Evolutionary conservation across 2,329 filamentous ascomycete genomes (phyloP).

Genomic region (Domatiomyces catenatus): DNA sequence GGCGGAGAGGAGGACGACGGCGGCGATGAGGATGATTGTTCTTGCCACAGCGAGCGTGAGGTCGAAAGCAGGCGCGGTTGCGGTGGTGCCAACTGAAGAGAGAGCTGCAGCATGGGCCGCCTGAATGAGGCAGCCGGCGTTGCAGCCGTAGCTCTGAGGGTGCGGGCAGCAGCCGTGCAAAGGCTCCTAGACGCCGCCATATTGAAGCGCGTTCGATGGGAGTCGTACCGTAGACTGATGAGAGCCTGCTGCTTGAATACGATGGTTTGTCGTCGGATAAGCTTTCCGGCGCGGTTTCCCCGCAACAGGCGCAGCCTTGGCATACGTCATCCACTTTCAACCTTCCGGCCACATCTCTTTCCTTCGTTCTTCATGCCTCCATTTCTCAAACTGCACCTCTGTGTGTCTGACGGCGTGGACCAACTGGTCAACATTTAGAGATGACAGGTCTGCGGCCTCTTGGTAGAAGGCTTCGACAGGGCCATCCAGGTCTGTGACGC

Average conservation of each 20-base stretch:
- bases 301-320: not conserved
- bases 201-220: not conserved
- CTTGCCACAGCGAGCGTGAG: not conserved
- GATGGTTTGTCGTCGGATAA: not conserved
- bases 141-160: not conserved
- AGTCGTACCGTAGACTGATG: not conserved
- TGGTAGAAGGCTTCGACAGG: conserved; percentile 32
- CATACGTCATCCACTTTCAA: not conserved
- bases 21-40: not conserved
- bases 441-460: conserved; percentile 35
- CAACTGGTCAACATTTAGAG: conserved; percentile 35
- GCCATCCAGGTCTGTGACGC: conserved; percentile 29
- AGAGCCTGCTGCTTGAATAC: not conserved
- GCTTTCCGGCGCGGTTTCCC: not conserved
- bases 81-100: not conserved
- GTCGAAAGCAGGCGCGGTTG: not conserved
- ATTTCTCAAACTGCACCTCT: conserved; percentile 31
- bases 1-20: conserved; percentile 2
- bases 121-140: not conserved
- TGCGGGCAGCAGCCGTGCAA: not conserved
- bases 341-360: not conserved
- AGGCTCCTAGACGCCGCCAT: not conserved
- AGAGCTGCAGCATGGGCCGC: not conserved
- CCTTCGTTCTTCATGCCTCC: conserved; percentile 20
- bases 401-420: conserved; percentile 35